These are phyloP conservation scores for Mychonastes homosphaera DNA, from an alignment of 139 green algal genomes.

Conservation along the genomic window DNA sequence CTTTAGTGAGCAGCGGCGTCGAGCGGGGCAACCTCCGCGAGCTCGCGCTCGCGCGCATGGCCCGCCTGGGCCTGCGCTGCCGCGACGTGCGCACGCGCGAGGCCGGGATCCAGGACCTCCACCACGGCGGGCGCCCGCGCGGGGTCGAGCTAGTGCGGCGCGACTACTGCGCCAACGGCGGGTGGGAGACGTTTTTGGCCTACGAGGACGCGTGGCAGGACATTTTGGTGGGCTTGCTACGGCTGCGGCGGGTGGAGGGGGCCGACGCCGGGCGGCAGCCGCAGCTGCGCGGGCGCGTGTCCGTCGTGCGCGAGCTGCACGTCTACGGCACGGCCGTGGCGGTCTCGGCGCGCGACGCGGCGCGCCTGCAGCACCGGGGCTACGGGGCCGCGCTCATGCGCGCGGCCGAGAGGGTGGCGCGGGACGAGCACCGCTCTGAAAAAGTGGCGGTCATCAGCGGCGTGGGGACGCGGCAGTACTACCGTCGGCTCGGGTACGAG, in stretches of 20 bases:
- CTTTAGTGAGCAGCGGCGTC: constrained; percentile 84
- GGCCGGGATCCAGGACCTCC: constrained; percentile 94
- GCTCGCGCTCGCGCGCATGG: constrained; percentile 85
- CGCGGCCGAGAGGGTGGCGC: constrained; percentile 85
- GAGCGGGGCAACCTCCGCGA: constrained; percentile 95
- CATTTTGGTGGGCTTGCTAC: constrained; percentile 90
- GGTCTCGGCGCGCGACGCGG: constrained; percentile 72
- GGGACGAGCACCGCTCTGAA: constrained; percentile 69
- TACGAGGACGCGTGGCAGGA: constrained; percentile 91
- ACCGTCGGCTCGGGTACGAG: constrained; percentile 76
- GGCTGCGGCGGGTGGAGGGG: constrained; percentile 55
- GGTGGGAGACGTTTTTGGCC: constrained; percentile 95
- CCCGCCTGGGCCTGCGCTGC: constrained; percentile 45
- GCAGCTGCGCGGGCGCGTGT: constrained; percentile 58
- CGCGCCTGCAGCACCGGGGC: constrained; percentile 84
- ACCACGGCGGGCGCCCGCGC: constrained; percentile 65
- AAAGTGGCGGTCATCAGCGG: constrained; percentile 95
- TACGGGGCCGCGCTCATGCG: constrained; percentile 91
- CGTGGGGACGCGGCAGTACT: constrained; percentile 96
- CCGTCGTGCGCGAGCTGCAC: constrained; percentile 93
- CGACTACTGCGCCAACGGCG: constrained; percentile 87
- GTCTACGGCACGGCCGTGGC: constrained; percentile 94
- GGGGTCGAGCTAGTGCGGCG: constrained; percentile 89
- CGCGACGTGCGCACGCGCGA: constrained; percentile 91
- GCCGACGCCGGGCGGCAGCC: constrained; percentile 48